Base-by-base conservation (phyloP, 2,329 filamentous ascomycete genomes). In the Neoarthrinium moseri region DNA sequence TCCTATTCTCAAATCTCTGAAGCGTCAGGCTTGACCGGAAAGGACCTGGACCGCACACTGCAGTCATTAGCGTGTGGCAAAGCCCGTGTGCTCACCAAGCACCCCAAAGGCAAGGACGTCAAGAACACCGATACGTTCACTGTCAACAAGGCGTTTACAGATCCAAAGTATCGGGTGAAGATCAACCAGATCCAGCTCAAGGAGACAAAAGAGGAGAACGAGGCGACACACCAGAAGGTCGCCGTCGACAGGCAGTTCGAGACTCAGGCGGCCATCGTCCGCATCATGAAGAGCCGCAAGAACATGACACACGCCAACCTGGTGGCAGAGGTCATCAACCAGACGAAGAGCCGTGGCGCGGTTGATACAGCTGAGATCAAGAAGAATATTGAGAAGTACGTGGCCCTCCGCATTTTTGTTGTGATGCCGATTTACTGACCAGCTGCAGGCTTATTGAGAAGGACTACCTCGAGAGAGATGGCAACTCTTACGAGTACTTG, bases 141-240 rank as follows among this genome's bases (percentile, higher is more conserved):
- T 0, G 84, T 95, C 60, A 96, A 96, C 70, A 68, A 77, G 35
- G 64, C 65, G 13, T 99, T 99, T 67, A 72, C 72, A 3, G 87
- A 96, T 61, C 78, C 84, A 17, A 95, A 94, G 67, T 87, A 89
- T 67, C 84, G 91, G 46, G 85, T 99, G 70, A 99, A 99, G 74
- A 96, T 99, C 74, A 99, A 97, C 70, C 92, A 96, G 69, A 94
- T 99, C 56, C 94, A 99, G 69, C 80, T 96, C 41, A 95, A 94
- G 69, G 94, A 99, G 70, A 97, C 94, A 1, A 88, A 87, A 58
- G 87, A 92, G 61, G 94, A 99, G 69, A 96, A 96, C 70, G 88
- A 91, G 67, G 89, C 87, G 57, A 97, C 91, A 1, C 91, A 97
- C 67, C 87, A 96, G 66, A 82, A 90, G 34, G 89, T 99, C 4